phyloP scores from a whole-genome alignment of 768 basidiomycete genomes.

The Crassisporium funariophilum region DNA sequence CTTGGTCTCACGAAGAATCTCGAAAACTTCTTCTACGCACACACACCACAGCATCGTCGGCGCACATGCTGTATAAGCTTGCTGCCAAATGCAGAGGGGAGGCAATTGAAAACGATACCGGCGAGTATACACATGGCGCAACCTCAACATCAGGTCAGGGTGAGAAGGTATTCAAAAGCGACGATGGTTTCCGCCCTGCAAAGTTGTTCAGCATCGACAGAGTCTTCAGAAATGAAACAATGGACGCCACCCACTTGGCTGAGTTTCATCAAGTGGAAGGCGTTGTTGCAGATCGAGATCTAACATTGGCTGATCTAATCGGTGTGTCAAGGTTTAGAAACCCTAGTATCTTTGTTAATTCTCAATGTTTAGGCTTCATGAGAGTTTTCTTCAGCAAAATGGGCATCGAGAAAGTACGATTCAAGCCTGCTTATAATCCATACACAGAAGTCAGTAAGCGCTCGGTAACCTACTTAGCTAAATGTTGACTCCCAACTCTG shows the following conservation, averaged over 20 bases:
- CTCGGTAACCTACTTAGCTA: background rate
- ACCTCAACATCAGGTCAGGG: slow-evolving; percentile 29
- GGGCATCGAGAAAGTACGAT: slow-evolving; percentile 90
- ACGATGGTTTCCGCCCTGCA: slow-evolving; percentile 86
- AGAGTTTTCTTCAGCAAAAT: slow-evolving; percentile 97
- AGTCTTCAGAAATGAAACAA: slow-evolving; percentile 98
- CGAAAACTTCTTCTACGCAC: slow-evolving; percentile 91
- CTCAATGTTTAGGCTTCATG: slow-evolving; percentile 79
- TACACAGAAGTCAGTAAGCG: slow-evolving; percentile 78
- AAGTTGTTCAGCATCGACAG: slow-evolving; percentile 97
- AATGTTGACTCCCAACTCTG: background rate
- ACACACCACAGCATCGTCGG: slow-evolving; percentile 94
- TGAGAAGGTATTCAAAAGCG: slow-evolving; percentile 34
- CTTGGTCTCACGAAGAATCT: slow-evolving; percentile 93
- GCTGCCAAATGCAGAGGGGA: slow-evolving; percentile 82
- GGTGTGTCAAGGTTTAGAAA: slow-evolving; percentile 48
- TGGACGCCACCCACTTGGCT: slow-evolving; percentile 97
- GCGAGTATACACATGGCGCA: slow-evolving; percentile 42
- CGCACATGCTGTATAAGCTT: slow-evolving; percentile 91
- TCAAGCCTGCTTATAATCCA: slow-evolving; percentile 99
- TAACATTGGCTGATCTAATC: slow-evolving; percentile 94
- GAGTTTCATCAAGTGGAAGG: slow-evolving; percentile 99
- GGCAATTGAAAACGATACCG: slow-evolving; percentile 40
- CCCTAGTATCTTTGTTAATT: background rate
- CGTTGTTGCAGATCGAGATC: slow-evolving; percentile 90